Evolutionary conservation across 371 early-diverging fungal species (phyloP), one percentile per base, ranked within the genome.

Genomic region (Phascolomyces articulosus): DNA sequence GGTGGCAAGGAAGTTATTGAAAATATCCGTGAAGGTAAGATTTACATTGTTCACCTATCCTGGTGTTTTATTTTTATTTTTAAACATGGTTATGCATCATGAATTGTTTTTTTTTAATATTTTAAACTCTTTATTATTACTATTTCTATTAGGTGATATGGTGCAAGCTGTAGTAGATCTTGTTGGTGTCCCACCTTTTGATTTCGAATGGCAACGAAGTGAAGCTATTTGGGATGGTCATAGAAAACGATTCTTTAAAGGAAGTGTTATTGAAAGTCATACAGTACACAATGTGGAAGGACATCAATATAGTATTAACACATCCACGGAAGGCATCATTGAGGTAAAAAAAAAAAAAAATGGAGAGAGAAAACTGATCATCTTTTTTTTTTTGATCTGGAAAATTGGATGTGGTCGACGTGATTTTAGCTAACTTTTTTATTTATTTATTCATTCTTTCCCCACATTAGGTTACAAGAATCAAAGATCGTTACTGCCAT

Each of bases 201-300:
- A 82, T 41, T 85, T 85, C 66, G 80, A 79, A 60, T 85, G 83
- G 80, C 78, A 73, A 51, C 70, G 83, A 55, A 80, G 75, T 55
- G 73, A 79, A 62, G 61, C 81, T 6, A 70, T 81, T 23, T 79
- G 74, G 73, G 78, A 82, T 63, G 58, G 53, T 11, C 44, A 64
- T 11, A 68, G 73, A 18, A 77, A 77, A 11, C 73, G 70, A n/a
- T 73, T 75, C 64, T 72, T 68, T 38, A 80, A 80, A 55, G 85
- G 85, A 1, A 67, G 65, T 34, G 76, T 78, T 1, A 60, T 83
- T 34, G 85, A 85, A 67, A 77, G 72, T 10, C 82, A 81, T 62
- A 63, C 70, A 20, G 79, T 85, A 3, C 70, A 75, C 58, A 72
- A 70, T 62, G 69, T 83, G 16, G 57, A 75, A 29, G 77, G 67